Conservation (phyloP, 257 asterid species). For the Solanum lycopersicoides region DNA sequence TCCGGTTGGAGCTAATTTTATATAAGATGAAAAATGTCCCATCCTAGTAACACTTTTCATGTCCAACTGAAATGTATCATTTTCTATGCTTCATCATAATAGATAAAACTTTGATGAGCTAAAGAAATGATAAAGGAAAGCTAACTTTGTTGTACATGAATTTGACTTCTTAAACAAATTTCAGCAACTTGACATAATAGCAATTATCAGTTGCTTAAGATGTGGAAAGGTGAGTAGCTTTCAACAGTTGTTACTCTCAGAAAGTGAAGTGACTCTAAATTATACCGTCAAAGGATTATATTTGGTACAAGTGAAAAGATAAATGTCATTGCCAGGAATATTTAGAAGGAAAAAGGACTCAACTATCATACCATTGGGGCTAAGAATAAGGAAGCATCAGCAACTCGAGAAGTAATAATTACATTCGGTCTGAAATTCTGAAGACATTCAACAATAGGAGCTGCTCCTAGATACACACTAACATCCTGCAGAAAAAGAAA, state of each 20-base stretch:
- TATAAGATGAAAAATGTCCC: background rate
- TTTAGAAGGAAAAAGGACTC: background rate
- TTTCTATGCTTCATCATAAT: background rate
- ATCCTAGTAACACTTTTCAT: background rate
- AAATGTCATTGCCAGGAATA: background rate
- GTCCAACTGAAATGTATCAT: background rate
- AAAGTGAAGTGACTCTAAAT: background rate
- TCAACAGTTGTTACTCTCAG: background rate
- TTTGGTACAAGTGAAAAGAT: slow-evolving; percentile 1
- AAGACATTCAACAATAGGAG: slow-evolving; percentile 88
- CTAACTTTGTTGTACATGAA: background rate
- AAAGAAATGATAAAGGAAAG: background rate
- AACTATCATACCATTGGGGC: slow-evolving; percentile 73
- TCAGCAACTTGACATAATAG: background rate
- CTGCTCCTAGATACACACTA: slow-evolving; percentile 93
- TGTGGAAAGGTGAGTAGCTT: background rate
- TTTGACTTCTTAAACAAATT: background rate
- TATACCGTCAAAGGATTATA: background rate
- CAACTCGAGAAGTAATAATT: slow-evolving; percentile 89
- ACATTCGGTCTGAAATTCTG: slow-evolving; percentile 71
- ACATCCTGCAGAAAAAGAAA: slow-evolving; percentile 39
- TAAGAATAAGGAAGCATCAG: slow-evolving; percentile 93
- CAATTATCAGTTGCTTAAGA: background rate
- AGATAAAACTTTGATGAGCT: background rate
- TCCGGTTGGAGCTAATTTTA: background rate